Percentiles rank a stretch among this genome's conserved stretches.
Conservation (phyloP, 1,284 basidiomycete species). For the Veloboletus limbatus region DNA sequence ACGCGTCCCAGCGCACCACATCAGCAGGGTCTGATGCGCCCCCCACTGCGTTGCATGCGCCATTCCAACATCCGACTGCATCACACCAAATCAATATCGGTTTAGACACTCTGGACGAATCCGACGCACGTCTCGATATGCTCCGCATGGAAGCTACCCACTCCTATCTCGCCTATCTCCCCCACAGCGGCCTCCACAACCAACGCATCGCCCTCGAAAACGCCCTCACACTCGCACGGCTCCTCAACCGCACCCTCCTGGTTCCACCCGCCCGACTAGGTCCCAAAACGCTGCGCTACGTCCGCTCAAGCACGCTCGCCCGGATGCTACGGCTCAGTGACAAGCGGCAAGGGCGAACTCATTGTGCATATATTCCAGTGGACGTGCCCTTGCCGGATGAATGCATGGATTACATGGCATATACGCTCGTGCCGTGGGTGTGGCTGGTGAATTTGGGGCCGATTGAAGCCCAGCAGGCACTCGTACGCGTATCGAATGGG, state of each 20-base stretch:
- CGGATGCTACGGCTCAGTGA: conserved; percentile 46
- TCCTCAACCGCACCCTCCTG: conserved; percentile 73
- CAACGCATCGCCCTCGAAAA: conserved; percentile 83
- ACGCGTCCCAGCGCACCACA: conserved; percentile 21
- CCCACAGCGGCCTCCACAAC: conserved; percentile 82
- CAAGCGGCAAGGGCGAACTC: conserved; percentile 47
- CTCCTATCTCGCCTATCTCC: conserved; percentile 61
- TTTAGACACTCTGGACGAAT: conserved; percentile 24
- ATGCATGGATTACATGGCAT: conserved; percentile 57
- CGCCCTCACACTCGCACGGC: conserved; percentile 62
- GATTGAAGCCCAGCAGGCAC: conserved; percentile 32
- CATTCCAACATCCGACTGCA: too few relatives aligned
- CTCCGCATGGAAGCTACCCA: conserved; percentile 26
- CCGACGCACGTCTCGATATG: conserved; percentile 9
- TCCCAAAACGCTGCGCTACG: conserved; percentile 57
- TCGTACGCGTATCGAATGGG: conserved; percentile 48
- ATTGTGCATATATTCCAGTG: conserved; percentile 43
- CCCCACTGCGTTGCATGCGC: too few relatives aligned
- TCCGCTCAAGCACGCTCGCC: conserved; percentile 56
- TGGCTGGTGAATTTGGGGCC: conserved; percentile 58
- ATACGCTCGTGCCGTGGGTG: conserved; percentile 64
- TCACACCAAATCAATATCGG: conserved; percentile 11
- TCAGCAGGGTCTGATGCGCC: conserved; percentile 4
- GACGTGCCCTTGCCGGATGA: conserved; percentile 43
- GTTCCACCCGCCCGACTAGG: conserved; percentile 71